phyloP scores from a whole-genome alignment of 345 rosid species.

The Acer campestre region DNA sequence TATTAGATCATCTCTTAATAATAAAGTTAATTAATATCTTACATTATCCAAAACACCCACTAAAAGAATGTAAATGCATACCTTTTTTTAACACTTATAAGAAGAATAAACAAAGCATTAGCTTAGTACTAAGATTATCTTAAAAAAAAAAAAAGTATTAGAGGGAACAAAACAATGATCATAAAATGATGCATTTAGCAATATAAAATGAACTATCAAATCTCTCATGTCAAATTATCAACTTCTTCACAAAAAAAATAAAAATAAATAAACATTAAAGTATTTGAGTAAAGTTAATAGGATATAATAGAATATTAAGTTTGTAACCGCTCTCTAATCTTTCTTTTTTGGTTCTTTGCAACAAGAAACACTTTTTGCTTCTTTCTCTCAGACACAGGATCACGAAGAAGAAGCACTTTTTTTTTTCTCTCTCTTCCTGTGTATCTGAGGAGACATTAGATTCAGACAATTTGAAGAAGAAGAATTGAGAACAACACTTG shows the following conservation, averaged over 20 bases:
- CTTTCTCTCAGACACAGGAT: slow-evolving; percentile 44
- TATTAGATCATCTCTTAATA: neutral
- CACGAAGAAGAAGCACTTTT: slow-evolving; percentile 8
- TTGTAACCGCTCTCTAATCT: slow-evolving; percentile 21
- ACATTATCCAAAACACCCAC: neutral
- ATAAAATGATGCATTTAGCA: slow-evolving; percentile 10
- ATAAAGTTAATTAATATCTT: neutral
- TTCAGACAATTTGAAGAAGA: slow-evolving; percentile 6
- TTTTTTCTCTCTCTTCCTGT: neutral
- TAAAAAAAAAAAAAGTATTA: neutral
- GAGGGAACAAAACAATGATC: slow-evolving; percentile 10
- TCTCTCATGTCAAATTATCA: slow-evolving; percentile 9
- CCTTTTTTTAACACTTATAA: slow-evolving; percentile 22
- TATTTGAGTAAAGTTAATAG: slow-evolving; percentile 16
- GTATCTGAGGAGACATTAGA: slow-evolving; percentile 10
- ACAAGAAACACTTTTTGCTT: slow-evolving; percentile 42
- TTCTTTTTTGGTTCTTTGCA: neutral
- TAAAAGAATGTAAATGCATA: slow-evolving; percentile 5
- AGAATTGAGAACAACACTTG: neutral
- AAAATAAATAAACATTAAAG: slow-evolving; percentile 9
- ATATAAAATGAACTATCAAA: neutral
- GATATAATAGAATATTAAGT: slow-evolving; percentile 42
- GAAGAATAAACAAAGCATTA: slow-evolving; percentile 12
- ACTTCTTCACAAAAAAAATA: neutral
- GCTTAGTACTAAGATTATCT: neutral